Conservation (phyloP, 2,329 filamentous ascomycete species). For the Chlorencoelia australis region DNA sequence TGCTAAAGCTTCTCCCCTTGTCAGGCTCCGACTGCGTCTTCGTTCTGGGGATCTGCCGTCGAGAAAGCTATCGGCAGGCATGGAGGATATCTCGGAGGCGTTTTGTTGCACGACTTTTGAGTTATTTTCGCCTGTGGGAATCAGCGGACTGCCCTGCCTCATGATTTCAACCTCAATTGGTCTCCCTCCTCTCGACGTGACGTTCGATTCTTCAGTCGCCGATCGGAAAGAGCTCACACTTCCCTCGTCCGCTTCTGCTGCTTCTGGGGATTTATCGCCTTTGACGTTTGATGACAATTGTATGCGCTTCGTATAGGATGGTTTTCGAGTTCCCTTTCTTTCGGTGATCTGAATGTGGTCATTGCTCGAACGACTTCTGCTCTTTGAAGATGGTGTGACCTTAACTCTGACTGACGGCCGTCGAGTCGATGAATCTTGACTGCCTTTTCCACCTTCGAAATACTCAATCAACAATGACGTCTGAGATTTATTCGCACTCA, state of each 20-base stretch:
- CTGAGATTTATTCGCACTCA: slow-evolving; percentile 48
- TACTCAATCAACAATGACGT: slow-evolving; percentile 68
- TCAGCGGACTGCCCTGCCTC: slow-evolving; percentile 58
- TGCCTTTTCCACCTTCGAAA: slow-evolving; percentile 56
- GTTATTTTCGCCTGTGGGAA: slow-evolving; percentile 46
- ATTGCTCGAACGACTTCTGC: slow-evolving; percentile 35
- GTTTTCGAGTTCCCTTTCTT: slow-evolving; percentile 61
- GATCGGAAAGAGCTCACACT: slow-evolving; percentile 69
- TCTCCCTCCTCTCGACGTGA: slow-evolving; percentile 48
- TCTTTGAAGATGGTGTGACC: slow-evolving; percentile 55
- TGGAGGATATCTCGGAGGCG: slow-evolving; percentile 78
- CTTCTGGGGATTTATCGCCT: slow-evolving; percentile 31
- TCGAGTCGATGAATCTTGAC: slow-evolving; percentile 37
- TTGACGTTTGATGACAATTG: slow-evolving; percentile 43
- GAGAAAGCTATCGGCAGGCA: slow-evolving; percentile 63
- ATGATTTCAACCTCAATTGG: slow-evolving; percentile 84
- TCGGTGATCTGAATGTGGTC: slow-evolving; percentile 85
- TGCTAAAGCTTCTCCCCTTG: slow-evolving; percentile 20
- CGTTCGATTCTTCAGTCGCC: slow-evolving; percentile 67
- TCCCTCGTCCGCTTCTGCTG: slow-evolving; percentile 47
- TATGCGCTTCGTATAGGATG: slow-evolving; percentile 58
- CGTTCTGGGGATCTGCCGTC: slow-evolving; percentile 35
- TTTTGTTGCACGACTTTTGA: slow-evolving; percentile 54
- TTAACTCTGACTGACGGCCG: slow-evolving; percentile 62
- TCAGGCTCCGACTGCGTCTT: slow-evolving; percentile 25